A percentile compares a stretch with the other conserved stretches of the same genome.
phyloP scores from a whole-genome alignment of 305 asterid species.

The Solanum hybrid region DNA sequence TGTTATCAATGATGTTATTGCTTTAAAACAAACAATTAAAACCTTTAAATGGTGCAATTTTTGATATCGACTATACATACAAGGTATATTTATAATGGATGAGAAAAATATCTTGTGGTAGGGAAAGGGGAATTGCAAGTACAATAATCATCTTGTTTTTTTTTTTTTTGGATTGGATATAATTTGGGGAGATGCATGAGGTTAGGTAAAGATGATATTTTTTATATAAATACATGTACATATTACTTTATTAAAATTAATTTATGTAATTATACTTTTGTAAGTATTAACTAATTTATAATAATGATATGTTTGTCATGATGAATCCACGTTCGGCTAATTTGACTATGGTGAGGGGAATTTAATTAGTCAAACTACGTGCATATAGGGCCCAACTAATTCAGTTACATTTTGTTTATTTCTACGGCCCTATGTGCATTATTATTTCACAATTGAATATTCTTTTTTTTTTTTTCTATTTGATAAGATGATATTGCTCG shows the following conservation, averaged over 20 bases:
- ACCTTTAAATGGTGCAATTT: background rate
- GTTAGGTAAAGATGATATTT: background rate
- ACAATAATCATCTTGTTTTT: background rate
- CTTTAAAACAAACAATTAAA: background rate
- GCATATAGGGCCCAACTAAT: background rate
- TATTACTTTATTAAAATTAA: background rate
- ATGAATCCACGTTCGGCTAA: slow-evolving; percentile 20
- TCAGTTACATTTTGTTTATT: background rate
- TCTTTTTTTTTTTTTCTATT: background rate
- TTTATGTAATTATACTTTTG: background rate
- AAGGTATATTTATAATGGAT: background rate
- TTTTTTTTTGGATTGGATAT: background rate
- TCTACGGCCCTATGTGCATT: background rate
- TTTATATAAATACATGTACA: background rate
- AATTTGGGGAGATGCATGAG: background rate
- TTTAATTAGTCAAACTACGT: slow-evolving; percentile 8
- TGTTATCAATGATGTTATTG: background rate
- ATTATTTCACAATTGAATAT: background rate
- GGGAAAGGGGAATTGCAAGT: background rate
- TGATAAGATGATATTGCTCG: too few relatives aligned
- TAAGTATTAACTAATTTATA: background rate
- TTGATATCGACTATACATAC: background rate
- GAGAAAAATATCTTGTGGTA: background rate
- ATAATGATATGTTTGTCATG: background rate
- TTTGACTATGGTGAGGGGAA: slow-evolving; percentile 11